A percentile compares a stretch with the other conserved stretches of the same genome.
Evolutionary conservation across 768 basidiomycete species (phyloP).

Genomic region (Lactarius sp.): DNA sequence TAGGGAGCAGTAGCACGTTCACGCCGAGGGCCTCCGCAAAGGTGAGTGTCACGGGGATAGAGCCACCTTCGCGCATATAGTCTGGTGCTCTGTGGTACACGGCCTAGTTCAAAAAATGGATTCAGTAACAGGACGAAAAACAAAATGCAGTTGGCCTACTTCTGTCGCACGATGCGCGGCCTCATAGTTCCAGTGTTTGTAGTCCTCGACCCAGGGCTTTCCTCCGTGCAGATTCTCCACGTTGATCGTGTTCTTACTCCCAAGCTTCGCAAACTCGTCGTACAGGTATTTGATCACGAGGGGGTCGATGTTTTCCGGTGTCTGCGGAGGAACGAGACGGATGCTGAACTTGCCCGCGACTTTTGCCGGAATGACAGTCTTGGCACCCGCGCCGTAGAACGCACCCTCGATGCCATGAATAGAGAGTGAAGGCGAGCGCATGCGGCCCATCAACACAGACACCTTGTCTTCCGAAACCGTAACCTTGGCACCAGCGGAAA

Average conservation of each 20-base stretch:
- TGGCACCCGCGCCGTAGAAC: slow-evolving; percentile 74
- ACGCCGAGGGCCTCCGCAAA: slow-evolving; percentile 86
- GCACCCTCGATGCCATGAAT: slow-evolving; percentile 96
- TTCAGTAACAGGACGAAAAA: background rate
- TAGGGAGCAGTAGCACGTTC: slow-evolving; percentile 85
- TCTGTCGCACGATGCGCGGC: slow-evolving; percentile 86
- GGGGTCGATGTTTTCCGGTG: slow-evolving; percentile 65
- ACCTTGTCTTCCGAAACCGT: slow-evolving; percentile 76
- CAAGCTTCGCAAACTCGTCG: slow-evolving; percentile 78
- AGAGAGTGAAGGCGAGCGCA: slow-evolving; percentile 85
- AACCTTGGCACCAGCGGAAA: slow-evolving; percentile 68
- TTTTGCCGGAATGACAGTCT: slow-evolving; percentile 93
- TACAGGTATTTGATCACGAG: slow-evolving; percentile 67
- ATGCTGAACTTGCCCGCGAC: slow-evolving; percentile 93
- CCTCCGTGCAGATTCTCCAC: slow-evolving; percentile 76
- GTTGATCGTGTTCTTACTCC: slow-evolving; percentile 74
- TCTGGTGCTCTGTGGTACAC: slow-evolving; percentile 76
- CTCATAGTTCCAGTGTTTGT: slow-evolving; percentile 89
- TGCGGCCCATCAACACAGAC: slow-evolving; percentile 82
- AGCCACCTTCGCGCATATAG: slow-evolving; percentile 87
- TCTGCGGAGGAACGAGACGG: slow-evolving; percentile 87
- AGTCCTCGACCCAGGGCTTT: slow-evolving; percentile 83
- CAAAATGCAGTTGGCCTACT: slow-evolving; percentile 34
- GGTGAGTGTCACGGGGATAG: slow-evolving; percentile 89
- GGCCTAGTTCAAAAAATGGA: slow-evolving; percentile 27